Evolutionary conservation across 148 eudicot species (phyloP), one percentile per base, ranked within the genome.

Genomic region (Spergularia bocconei): DNA sequence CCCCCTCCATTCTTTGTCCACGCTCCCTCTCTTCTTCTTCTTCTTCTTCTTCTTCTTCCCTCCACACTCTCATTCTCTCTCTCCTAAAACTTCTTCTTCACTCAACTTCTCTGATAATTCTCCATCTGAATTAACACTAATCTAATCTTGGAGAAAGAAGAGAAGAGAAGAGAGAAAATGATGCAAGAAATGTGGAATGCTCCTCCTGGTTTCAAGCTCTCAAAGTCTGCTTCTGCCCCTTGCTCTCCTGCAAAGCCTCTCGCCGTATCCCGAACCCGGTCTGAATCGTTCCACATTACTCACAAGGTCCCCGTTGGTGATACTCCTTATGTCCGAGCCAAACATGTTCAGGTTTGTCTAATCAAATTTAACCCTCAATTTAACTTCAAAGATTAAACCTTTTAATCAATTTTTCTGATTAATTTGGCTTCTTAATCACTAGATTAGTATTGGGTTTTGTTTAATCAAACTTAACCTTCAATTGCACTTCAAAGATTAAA

Each of bases 261-360:
- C 1, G 85, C 90, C 6, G 72, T 92, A 21, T 75, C 93, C 1
- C 73, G 97, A 74, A 95, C 96, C 29, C 91, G 93, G 13, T 92
- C 98, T 2, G 97, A 90, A 39, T 81, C 97, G 1, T 95, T 95
- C 66, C 99, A 92, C 51, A 71, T 90, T 16, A 81, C 97, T n/a
- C 96, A 95, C 73, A 95, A 95, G 66, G 96, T 95, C 68, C 99
- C 99, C 0, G 87, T 87, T 66, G 99, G 97, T 41, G 99, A 95
- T 51, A 74, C 88, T 20, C 99, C 99, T 20, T 95, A 95, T 84
- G 99, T 95, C 25, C 73, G 97, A 78, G 99, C 99, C 70, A 95
- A 95, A 75, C 93, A 92, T 85, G 94, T 95, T 23, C 99, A 95
- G 87, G 98, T 91, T 74, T 69, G 74, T 69, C 13, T 15, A 65